Evolutionary conservation across 2,329 filamentous ascomycete species (phyloP).

Genomic region (Dactylellina leptospora): DNA sequence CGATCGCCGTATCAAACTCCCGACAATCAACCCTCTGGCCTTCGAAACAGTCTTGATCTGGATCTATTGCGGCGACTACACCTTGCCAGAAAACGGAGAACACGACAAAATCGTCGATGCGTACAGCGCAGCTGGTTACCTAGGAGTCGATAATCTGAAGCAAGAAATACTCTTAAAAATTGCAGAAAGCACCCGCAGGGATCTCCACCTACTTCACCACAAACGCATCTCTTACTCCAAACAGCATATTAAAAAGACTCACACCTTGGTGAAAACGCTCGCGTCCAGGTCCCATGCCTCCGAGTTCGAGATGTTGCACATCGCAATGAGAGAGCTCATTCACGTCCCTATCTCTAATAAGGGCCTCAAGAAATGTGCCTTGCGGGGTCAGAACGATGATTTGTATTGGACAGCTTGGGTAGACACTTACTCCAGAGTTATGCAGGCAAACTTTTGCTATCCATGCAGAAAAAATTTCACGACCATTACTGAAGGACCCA

Average conservation of each 20-base stretch:
- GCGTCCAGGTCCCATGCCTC: background rate
- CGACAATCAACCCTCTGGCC: background rate
- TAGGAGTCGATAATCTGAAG: constrained; percentile 7
- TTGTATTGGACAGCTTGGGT: background rate
- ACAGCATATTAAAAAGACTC: background rate
- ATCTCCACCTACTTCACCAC: background rate
- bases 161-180: constrained; percentile 1
- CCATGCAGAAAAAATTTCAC: too few species aligned
- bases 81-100: background rate
- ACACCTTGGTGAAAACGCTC: background rate
- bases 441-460: background rate
- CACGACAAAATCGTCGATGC: background rate
- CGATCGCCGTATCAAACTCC: constrained; percentile 1
- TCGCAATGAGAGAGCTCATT: background rate
- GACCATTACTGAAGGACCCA: too few species aligned
- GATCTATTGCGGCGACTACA: constrained; percentile 16
- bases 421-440: background rate
- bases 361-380: background rate
- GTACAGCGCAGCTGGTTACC: constrained; percentile 13
- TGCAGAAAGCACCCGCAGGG: background rate
- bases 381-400: background rate
- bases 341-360: background rate
- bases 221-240: background rate
- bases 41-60: constrained; percentile 20
- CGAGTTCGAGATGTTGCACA: background rate